Evolutionary conservation across 1,284 basidiomycete genomes (phyloP), one percentile per base, ranked within the genome.

Genomic region (Trametes hirsuta): DNA sequence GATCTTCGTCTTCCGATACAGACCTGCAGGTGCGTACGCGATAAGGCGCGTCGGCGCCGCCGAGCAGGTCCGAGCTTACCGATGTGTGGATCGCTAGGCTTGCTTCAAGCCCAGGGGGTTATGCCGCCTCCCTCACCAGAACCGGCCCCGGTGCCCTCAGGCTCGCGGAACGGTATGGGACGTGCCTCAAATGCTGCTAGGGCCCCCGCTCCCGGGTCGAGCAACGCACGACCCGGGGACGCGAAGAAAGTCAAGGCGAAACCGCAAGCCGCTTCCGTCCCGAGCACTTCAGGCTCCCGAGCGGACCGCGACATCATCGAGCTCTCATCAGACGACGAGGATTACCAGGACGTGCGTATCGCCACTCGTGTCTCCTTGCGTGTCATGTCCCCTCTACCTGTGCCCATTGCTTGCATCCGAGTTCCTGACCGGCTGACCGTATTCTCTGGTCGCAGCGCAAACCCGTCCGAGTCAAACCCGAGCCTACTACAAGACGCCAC

Each of bases 71-170:
- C 8, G 30, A 8, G 8, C 30, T 30, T 4, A 30, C 30, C 30
- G 30, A 5, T 4, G 30, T 30, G 30, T 8, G 30, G 30, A 30
- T 30, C 30, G 30, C 18, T n/a, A 62, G 61, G 48, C 14, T 40
- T 62, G 9, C 55, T 65, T 0, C 63, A 65, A 49, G 63, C 63
- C 4, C 63, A 65, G 42, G 60, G 46, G 1, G 58, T 65, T 9
- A 52, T 55, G 18, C 63, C 59, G 9, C 48, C 39, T 14, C 37
- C 53, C 30, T 18, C 22, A 15, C 46, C 39, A 3, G 53, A 37
- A 15, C 9, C 6, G 15, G 25, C 11, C 5, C 46, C 5, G 22
- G 34, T 4, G 3, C 15, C 34, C 5, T n/a, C 21, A 2, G n/a
- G 14, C 15, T 10, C 12, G 1, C 9, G 21, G 11, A 50, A 55